Evolutionary conservation across 2,329 filamentous ascomycete species (phyloP), one percentile per base, ranked within the genome.

Genomic region (Phyllosticta capitalensis): DNA sequence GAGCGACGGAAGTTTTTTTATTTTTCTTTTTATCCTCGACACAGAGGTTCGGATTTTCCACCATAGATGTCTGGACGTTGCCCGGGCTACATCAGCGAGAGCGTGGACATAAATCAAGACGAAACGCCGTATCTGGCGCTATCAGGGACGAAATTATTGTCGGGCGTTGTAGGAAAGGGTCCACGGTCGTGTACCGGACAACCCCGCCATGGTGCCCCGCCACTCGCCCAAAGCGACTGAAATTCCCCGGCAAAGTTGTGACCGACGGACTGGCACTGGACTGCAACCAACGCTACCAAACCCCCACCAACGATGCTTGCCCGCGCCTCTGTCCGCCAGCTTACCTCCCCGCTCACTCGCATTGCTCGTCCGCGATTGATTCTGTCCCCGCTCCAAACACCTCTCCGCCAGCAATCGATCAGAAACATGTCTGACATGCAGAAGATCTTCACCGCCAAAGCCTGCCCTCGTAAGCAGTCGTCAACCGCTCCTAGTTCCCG

Each of bases 351-450:
- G 9, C 55, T 24, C 21, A 24, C 24, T 57, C 51, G 20, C 50
- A 54, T 24, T 19, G 38, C 59, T 21, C 59, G 26, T 33, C 54
- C 53, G 7, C 50, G 30, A 55, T 54, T 54, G 55, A 19, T 28
- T 54, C 12, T n/a, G 33, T 26, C 55, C 19, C 49, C 55, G 30
- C 30, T 10, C 21, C 28, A 26, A 24, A 51, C 33, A 17, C 56
- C 55, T 10, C 24, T 19, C 14, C 56, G 52, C 48, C 58, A 45
- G 20, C 26, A 52, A 14, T 20, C 53, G 20, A 20, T 28, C 48
- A 56, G 60, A 56, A 68, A 66, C 19, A 76, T 77, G 75, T 71
- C 74, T 49, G 74, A 74, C 52, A 73, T 77, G 58, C 75, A 76
- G 70, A 74, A 75, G 62, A 68, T 77, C 55, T 67, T 71, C 62